Percentiles rank a stretch among this genome's conserved stretches.
Conservation (phyloP, 2,329 filamentous ascomycete genomes). For the Fusarium algeriense region DNA sequence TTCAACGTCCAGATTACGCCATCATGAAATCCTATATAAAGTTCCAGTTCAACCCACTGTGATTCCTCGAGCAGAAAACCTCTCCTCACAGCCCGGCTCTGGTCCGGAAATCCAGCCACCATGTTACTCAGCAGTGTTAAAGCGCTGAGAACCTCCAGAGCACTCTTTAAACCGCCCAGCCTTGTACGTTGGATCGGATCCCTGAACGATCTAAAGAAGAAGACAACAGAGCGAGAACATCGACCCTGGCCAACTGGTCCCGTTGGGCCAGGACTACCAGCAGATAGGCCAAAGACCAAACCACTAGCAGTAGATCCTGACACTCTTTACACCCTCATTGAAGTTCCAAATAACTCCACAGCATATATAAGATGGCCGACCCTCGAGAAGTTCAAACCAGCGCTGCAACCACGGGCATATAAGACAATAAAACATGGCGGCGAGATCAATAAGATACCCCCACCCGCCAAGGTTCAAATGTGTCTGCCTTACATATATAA, state of each 20-base stretch:
- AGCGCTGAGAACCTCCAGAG: not conserved
- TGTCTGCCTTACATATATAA: slow-evolving; percentile 45
- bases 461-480: not conserved
- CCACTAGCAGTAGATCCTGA: not conserved
- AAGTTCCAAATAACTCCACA: slow-evolving; percentile 7
- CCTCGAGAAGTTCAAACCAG: slow-evolving; percentile 40
- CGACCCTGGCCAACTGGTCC: slow-evolving; percentile 4
- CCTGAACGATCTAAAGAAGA: not conserved
- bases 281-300: not conserved
- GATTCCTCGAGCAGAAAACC: not conserved
- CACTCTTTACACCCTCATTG: not conserved
- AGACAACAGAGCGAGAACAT: not conserved
- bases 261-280: not conserved
- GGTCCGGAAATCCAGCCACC: rapidly evolving
- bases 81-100: not conserved
- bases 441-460: too few relatives aligned
- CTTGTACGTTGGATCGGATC: not conserved
- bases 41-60: not conserved
- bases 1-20: slow-evolving; percentile 6
- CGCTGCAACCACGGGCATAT: slow-evolving; percentile 33
- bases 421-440: not conserved
- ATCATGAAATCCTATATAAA: not conserved
- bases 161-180: not conserved
- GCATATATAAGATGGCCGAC: slow-evolving; percentile 36
- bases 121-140: not conserved